Base-by-base conservation (phyloP, 169 alveolate species). In the Theileria equi region DNA sequence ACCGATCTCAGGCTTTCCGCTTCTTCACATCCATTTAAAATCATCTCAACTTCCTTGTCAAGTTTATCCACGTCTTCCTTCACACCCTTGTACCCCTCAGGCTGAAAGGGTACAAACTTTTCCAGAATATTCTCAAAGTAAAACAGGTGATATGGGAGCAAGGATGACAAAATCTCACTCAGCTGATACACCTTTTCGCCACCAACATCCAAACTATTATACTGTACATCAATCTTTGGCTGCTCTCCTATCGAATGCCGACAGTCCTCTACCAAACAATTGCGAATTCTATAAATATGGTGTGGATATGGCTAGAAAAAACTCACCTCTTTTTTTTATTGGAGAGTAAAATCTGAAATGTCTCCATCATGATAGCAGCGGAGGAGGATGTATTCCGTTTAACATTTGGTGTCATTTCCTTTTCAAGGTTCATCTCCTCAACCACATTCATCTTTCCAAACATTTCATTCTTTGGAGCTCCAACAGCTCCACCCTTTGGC, bases 191-290 rank as follows among this genome's bases (percentile, higher is more conserved):
- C 34, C 59, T 61, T 61, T 2, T 3, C 8, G 1, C 82, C 82
- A 35, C 47, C n/a, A 8, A 10, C 59, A 13, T 16, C 32, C 0
- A 23, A 26, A n/a, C 32, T 1, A 16, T 45, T 38, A 50, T n/a
- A 71, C 31, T 62, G 82, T 21, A 38, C 21, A 13, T 71, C 77
- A 26, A 71, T 45, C 69, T 60, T 59, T 10, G 55, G 38, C 40
- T 49, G 57, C 40, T 71, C 82, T 13, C 82, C 82, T 7, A 71
- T 38, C n/a, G 62, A 66, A 41, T 32, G 17, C 44, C 57, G 47
- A 50, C 82, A 71, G 49, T 71, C 82, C 76, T 71, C 82, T 23
- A 32, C 65, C 47, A 71, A 31, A 53, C 82, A 71, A 6, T 61
- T 53, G 16, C 62, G 54, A n/a, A 71, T 29, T 44, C 76, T 60